Evolutionary conservation across 495 filamentous ascomycete genomes (phyloP).

Genomic region (Penicillium cosmopolitanum): DNA sequence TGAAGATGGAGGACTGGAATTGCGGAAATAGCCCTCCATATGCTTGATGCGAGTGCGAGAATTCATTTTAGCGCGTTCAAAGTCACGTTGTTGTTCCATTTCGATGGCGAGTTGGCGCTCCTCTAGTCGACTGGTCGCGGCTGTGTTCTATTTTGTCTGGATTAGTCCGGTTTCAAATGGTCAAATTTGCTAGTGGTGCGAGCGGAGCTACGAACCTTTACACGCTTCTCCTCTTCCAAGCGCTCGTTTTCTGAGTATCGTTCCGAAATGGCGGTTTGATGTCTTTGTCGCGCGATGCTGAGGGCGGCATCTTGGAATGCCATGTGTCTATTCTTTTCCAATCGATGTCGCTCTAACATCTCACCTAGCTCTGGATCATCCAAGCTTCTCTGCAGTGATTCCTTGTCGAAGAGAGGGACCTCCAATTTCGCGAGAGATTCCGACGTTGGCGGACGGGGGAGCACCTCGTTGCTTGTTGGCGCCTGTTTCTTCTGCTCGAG

Average conservation of each 20-base stretch:
- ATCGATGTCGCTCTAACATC: constrained; percentile 56
- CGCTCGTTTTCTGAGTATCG: constrained; percentile 34
- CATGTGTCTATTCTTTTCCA: constrained; percentile 62
- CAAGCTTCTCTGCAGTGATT: constrained; percentile 45
- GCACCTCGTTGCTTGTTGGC: constrained; percentile 9
- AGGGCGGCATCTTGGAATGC: constrained; percentile 49
- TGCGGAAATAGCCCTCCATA: constrained; percentile 79
- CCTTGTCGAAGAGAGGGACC: constrained; percentile 43
- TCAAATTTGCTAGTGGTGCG: neutral
- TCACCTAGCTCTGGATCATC: constrained; percentile 52
- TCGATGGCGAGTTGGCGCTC: constrained; percentile 76
- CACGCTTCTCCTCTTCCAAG: constrained; percentile 53
- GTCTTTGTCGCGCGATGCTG: constrained; percentile 34
- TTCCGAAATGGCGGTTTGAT: constrained; percentile 39
- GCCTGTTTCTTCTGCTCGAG: constrained; percentile 30
- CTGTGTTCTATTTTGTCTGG: constrained; percentile 36
- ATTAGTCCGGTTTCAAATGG: constrained; percentile 5
- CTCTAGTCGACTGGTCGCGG: constrained; percentile 64
- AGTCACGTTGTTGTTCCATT: constrained; percentile 61
- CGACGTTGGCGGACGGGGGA: constrained; percentile 9
- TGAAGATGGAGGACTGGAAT: constrained; percentile 48
- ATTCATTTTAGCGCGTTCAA: constrained; percentile 60
- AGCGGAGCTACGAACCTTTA: constrained; percentile 41
- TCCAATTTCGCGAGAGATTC: constrained; percentile 36
- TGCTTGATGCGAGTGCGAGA: constrained; percentile 72